phyloP scores from a whole-genome alignment of 768 basidiomycete genomes.

The Scleroderma citrinum region DNA sequence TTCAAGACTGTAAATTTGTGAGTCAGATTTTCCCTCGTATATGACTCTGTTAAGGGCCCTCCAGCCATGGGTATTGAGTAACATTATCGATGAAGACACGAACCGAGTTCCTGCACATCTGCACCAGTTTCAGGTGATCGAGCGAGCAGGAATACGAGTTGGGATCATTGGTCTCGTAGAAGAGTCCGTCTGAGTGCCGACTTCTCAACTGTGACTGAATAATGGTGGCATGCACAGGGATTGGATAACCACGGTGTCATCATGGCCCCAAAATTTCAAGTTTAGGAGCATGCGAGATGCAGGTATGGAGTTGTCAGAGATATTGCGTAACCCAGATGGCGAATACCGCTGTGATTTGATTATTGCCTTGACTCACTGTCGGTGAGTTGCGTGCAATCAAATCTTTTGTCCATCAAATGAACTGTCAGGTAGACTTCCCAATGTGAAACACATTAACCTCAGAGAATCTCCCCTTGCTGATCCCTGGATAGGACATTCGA shows the following conservation, averaged over 20 bases:
- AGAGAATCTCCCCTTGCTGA: constrained; percentile 6
- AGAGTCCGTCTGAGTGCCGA: constrained; percentile 40
- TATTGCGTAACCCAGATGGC: constrained; percentile 65
- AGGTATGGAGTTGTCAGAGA: constrained; percentile 64
- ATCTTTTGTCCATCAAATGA: no score
- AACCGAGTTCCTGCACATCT: constrained; percentile 55
- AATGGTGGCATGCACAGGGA: constrained; percentile 42
- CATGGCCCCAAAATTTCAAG: constrained; percentile 79
- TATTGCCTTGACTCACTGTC: constrained; percentile 79
- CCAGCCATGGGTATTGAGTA: constrained; percentile 88
- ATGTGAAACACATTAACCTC: constrained; percentile 15
- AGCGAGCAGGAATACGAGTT: constrained; percentile 62
- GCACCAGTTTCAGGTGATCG: constrained; percentile 57
- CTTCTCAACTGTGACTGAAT: not conserved
- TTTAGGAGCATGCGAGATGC: constrained; percentile 72
- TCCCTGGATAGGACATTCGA: constrained; percentile 49
- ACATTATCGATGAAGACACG: constrained; percentile 70
- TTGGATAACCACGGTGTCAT: constrained; percentile 83
- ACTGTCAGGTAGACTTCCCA: constrained; percentile 19
- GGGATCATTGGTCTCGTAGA: constrained; percentile 88
- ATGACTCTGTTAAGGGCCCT: not conserved
- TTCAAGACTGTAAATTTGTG: constrained; percentile 72
- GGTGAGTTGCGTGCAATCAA: constrained; percentile 35
- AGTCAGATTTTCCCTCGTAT: constrained; percentile 17
- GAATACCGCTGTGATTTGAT: constrained; percentile 73